Base-by-base conservation (phyloP, 306 rosid species). In the Alnus glutinosa region DNA sequence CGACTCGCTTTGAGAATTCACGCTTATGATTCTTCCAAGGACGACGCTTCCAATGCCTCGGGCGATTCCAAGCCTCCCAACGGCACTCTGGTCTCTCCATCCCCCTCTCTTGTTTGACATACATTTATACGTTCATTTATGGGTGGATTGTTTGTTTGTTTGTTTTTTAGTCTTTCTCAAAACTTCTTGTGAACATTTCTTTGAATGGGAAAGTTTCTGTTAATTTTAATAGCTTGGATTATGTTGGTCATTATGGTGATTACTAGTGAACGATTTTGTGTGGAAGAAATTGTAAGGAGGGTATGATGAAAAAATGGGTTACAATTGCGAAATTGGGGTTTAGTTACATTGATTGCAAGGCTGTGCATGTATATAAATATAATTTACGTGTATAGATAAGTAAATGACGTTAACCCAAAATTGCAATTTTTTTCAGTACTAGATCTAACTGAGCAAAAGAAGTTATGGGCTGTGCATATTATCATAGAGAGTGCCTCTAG, bases 51-150 rank as follows among this genome's bases (percentile, higher is more conserved):
- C 58, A 85, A 77, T 74, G 71, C 70, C 66, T 78, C 83, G 15
- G 83, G 75, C 50, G 90, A 89, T 68, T 75, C 92, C 75, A 86
- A 88, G 57, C 91, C 81, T 12, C 81, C 88, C 19, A 88, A 84
- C 55, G 87, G 87, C 78, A 69, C 84, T 82, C 34, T 78, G 88
- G 90, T 89, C 78, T 11, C 54, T 34, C 19, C 42, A 7, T 47
- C 5, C 13, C 64, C 14, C 44, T 61, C n/a, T 14, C 23, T 78
- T 4, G n/a, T 13, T 64, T 14, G 23, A n/a, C 28, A 10, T 68
- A 68, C 19, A 54, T 12, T 77, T 49, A 15, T 42, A 14, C 49
- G 7, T 57, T 16, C 39, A 0, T 19, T 7, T n/a, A 15, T 13
- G 10, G 14, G 18, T 47, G 14, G 32, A 5, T 5, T 23, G 16